phyloP scores from a whole-genome alignment of 1,284 basidiomycete genomes.

The Waitea zeae region DNA sequence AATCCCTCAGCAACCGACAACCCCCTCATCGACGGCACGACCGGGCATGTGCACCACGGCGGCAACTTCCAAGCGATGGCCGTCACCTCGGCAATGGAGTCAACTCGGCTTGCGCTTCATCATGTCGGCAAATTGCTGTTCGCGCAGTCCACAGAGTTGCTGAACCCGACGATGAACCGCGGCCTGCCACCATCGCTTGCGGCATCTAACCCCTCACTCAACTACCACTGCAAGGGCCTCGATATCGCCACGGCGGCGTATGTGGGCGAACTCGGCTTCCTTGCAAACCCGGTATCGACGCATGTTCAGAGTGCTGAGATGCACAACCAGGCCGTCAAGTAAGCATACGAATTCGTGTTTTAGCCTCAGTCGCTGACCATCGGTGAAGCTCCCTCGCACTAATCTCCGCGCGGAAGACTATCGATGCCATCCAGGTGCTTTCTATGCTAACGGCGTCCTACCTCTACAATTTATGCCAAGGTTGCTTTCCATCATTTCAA shows the following conservation, averaged over 20 bases:
- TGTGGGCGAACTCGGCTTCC: constrained; percentile 63
- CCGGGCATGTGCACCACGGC: constrained; percentile 57
- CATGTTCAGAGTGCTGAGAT: constrained; percentile 77
- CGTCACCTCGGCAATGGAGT: constrained; percentile 79
- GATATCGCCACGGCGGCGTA: constrained; percentile 78
- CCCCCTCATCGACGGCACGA: constrained; percentile 55
- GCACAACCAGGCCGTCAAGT: constrained; percentile 82
- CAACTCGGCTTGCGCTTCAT: constrained; percentile 65
- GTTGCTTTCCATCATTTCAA: constrained; percentile 10
- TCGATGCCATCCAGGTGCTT: constrained; percentile 60
- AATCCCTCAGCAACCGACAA: constrained; percentile 48
- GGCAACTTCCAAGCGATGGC: constrained; percentile 85
- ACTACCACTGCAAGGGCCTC: constrained; percentile 74
- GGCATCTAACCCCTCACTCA: constrained; percentile 67
- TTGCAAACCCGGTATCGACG: constrained; percentile 74
- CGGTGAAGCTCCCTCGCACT: constrained; percentile 54
- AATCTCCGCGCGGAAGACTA: constrained; percentile 63
- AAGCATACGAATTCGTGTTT: constrained; percentile 13
- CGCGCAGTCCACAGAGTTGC: constrained; percentile 68
- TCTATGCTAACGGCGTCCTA: constrained; percentile 60
- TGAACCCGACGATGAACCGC: constrained; percentile 70
- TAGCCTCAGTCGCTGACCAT: neutral
- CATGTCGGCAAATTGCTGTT: constrained; percentile 77
- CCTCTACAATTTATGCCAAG: constrained; percentile 63
- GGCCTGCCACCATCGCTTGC: constrained; percentile 69